phyloP scores from a whole-genome alignment of 352 stramenopile genomes.

The Thalassiosira sp. region DNA sequence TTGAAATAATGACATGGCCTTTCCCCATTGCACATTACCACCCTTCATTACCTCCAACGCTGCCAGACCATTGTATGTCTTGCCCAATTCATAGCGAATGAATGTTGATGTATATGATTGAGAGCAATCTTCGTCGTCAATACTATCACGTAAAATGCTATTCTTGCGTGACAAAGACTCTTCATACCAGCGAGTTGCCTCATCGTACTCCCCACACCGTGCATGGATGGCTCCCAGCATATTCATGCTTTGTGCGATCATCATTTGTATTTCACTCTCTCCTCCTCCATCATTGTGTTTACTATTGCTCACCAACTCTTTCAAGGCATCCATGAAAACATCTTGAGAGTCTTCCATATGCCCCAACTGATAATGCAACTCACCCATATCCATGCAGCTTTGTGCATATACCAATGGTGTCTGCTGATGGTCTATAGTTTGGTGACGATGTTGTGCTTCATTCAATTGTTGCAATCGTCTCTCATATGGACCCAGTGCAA shows the following conservation, averaged over 20 bases:
- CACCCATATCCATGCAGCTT: constrained; percentile 34
- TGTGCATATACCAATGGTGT: constrained; percentile 24
- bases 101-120: background rate
- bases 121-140: background rate
- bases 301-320: constrained; percentile 11
- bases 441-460: constrained; percentile 5
- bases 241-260: constrained; percentile 39
- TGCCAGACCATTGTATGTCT: constrained; percentile 48
- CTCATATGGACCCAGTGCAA: constrained; percentile 26
- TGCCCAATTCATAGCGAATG: constrained; percentile 38
- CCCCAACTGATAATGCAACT: constrained; percentile 45
- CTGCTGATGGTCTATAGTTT: constrained; percentile 1
- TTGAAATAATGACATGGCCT: constrained; percentile 39
- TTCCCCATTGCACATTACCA: constrained; percentile 26
- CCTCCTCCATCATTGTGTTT: background rate
- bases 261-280: background rate
- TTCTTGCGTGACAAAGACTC: constrained; percentile 29
- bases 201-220: constrained; percentile 43
- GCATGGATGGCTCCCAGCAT: constrained; percentile 34
- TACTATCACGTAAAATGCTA: background rate
- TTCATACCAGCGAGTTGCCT: constrained; percentile 47
- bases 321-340: constrained; percentile 28
- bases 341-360: constrained; percentile 39
- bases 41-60: constrained; percentile 33
- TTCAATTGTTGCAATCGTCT: constrained; percentile 12